These are phyloP conservation scores for Populus trichocarpa DNA, from an alignment of 441 rosid genomes.

Conservation along the genomic window DNA sequence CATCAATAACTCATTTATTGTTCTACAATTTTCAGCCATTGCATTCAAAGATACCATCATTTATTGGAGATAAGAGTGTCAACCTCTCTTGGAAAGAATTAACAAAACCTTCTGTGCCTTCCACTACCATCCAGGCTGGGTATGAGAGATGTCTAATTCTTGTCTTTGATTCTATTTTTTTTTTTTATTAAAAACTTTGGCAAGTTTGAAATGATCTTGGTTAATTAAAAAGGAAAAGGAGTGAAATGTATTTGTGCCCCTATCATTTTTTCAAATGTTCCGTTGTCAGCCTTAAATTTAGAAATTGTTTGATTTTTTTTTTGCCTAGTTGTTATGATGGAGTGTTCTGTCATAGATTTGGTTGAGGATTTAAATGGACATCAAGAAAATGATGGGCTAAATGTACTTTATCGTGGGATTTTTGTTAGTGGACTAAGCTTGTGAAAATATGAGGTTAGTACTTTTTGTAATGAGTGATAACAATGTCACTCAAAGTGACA, in stretches of 20 bases:
- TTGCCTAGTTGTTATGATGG: background rate
- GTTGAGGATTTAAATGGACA: background rate
- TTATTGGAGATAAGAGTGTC: slow-evolving; percentile 81
- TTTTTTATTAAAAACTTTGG: too few species aligned
- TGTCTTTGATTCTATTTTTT: background rate
- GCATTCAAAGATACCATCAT: slow-evolving; percentile 84
- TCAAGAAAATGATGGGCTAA: background rate
- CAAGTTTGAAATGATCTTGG: background rate
- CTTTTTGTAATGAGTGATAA: background rate
- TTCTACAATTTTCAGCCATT: slow-evolving; percentile 52
- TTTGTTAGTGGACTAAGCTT: background rate
- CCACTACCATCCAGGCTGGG: slow-evolving; percentile 54
- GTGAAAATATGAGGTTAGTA: background rate
- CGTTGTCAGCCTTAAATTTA: background rate
- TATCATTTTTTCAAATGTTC: background rate
- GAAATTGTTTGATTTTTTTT: background rate
- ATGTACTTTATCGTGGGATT: background rate
- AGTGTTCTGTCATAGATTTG: background rate
- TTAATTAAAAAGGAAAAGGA: background rate
- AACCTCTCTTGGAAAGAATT: slow-evolving; percentile 95
- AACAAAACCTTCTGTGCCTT: slow-evolving; percentile 47
- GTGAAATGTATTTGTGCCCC: background rate
- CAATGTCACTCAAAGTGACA: background rate
- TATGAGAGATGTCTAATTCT: slow-evolving; percentile 25
- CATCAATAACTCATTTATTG: background rate